Percentiles rank a stretch among this genome's conserved stretches.
Conservation (phyloP, 345 rosid species). For the Sonneratia caseolaris region DNA sequence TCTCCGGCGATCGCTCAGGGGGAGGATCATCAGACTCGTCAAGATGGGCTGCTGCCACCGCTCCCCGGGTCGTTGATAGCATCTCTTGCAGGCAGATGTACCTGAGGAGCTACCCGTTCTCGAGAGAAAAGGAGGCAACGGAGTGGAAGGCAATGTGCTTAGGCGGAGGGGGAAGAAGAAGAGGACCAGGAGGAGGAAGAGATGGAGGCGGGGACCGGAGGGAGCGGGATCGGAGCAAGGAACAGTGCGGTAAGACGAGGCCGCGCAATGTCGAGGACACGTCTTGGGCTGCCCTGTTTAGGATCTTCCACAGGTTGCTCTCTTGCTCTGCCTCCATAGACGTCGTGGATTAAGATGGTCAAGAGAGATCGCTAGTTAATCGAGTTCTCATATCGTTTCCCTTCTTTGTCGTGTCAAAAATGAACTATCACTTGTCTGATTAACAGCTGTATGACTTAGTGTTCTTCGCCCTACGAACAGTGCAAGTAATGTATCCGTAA, state of each 20-base stretch:
- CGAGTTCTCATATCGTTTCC: too few species aligned
- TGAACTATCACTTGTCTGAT: too few species aligned
- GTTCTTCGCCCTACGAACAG: too few species aligned
- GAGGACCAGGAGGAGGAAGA: not conserved
- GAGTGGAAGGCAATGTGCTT: conserved; percentile 32
- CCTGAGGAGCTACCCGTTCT: conserved; percentile 74
- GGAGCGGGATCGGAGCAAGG: conserved; percentile 9
- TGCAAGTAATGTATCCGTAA: too few species aligned
- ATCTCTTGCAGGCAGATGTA: conserved; percentile 80
- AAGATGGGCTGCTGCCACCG: conserved; percentile 7
- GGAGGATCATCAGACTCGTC: conserved; percentile 6
- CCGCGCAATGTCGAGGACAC: conserved; percentile 43
- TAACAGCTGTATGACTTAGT: too few species aligned
- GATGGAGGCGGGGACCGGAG: not conserved
- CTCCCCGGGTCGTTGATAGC: conserved; percentile 61
- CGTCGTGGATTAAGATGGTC: conserved; percentile 25
- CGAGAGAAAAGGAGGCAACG: conserved; percentile 31
- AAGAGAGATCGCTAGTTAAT: too few species aligned
- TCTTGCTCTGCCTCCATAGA: conserved; percentile 47
- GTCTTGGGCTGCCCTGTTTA: conserved; percentile 35
- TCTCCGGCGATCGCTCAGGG: conserved; percentile 10
- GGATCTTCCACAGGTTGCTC: conserved; percentile 40
- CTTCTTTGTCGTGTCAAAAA: too few species aligned
- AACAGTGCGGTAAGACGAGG: conserved; percentile 11
- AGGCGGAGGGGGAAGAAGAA: conserved; percentile 17